Conservation (phyloP, 768 basidiomycete species). For the Tricholomella constricta region DNA sequence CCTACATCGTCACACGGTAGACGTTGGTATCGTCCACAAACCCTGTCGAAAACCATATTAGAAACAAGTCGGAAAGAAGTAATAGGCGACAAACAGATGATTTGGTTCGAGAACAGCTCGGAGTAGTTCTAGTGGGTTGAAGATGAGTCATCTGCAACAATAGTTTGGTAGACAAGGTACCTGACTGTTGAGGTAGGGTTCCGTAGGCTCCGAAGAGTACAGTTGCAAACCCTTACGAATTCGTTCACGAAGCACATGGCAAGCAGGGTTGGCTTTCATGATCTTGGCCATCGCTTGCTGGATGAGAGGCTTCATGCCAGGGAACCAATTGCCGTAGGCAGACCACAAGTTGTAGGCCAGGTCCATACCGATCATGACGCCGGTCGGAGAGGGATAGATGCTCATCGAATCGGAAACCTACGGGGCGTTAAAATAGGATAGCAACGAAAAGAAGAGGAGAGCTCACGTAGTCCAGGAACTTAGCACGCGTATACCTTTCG, state of each 20-base stretch:
- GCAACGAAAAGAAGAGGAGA: neutral
- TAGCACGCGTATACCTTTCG: slow-evolving; percentile 97
- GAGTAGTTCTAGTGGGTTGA: slow-evolving; percentile 73
- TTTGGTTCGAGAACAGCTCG: slow-evolving; percentile 96
- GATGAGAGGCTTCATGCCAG: slow-evolving; percentile 95
- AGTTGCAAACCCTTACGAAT: slow-evolving; percentile 98
- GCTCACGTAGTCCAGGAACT: slow-evolving; percentile 95
- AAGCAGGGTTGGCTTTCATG: slow-evolving; percentile 99
- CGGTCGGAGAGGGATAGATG: slow-evolving; percentile 98
- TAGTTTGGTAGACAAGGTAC: slow-evolving; percentile 26
- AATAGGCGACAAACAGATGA: slow-evolving; percentile 65
- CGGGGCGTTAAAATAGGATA: neutral
- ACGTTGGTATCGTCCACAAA: slow-evolving; percentile 99
- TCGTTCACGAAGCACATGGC: slow-evolving; percentile 96
- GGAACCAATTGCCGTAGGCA: slow-evolving; percentile 99
- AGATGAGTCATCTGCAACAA: slow-evolving; percentile 1
- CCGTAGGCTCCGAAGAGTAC: slow-evolving; percentile 98
- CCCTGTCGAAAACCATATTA: slow-evolving; percentile 46
- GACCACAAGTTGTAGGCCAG: slow-evolving; percentile 98
- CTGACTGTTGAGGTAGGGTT: slow-evolving; percentile 98
- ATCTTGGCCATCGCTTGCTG: slow-evolving; percentile 99
- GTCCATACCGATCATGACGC: slow-evolving; percentile 99
- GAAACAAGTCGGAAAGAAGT: neutral
- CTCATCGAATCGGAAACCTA: slow-evolving; percentile 96
- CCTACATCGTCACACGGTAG: slow-evolving; percentile 94